Evolutionary conservation across 75 land plant genomes (phyloP), one percentile per base, ranked within the genome.

Genomic region (Chamaecyparis obtusa): DNA sequence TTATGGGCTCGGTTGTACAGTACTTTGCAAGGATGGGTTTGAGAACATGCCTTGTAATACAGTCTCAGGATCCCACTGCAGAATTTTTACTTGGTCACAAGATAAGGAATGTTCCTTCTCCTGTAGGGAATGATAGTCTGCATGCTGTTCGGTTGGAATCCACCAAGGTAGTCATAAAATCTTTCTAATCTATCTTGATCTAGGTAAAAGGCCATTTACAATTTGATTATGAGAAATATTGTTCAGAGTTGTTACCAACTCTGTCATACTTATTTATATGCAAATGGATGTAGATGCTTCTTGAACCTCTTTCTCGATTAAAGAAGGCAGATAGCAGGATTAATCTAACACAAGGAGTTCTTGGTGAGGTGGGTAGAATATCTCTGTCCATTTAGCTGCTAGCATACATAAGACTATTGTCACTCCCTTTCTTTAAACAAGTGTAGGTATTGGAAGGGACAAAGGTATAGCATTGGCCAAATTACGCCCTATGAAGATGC

Each of bases 341-440:
- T 60, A 97, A 96, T 90, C 88, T 95, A 90, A 96, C 94, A 48
- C 99, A 97, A 90, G 99, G 99, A 84, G 90, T 95, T 87, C 92
- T 97, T n/a, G 93, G 95, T 88, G 98, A 96, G 96, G 99, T 96
- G 83, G 90, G 94, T 91, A 88, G 51, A 46, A 49, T 51, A 81
- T 46, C 49, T 46, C 32, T 83, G 87, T 39, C 48, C 27, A 17
- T 49, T 86, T 77, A 37, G 27, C 83, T 44, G 32, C 69, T 64
- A 64, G 69, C 30, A 64, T 24, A 46, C 33, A 27, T 81, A 44
- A 81, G 51, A 11, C 83, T 49, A 46, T 81, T 81, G 33, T 46
- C 17, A 0, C 54, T 11, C 15, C n/a, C 27, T 81, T 46, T 81
- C 83, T 81, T 9, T 46, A 81, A 81, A 81, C 83, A 81, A n/a